Evolutionary conservation across 2,329 filamentous ascomycete genomes (phyloP), one percentile per base, ranked within the genome.

Genomic region (Arthrobotrys sinensis): DNA sequence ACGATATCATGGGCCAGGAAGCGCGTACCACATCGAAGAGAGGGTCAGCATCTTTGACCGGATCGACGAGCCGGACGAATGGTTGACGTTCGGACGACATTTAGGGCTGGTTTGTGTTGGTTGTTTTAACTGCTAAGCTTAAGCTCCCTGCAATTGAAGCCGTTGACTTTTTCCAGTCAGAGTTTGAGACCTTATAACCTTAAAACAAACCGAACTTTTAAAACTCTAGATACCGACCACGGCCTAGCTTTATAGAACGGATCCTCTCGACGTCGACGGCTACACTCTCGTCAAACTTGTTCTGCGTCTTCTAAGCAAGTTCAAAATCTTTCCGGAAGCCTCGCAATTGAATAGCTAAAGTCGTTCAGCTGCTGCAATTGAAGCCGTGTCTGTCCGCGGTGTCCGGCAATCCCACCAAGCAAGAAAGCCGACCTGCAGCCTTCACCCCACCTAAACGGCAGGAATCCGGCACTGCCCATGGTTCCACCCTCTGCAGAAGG

Each of bases 21-120:
- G 8, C n/a, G 60, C 71, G 24, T 53, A 80, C 77, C 62, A 80
- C 73, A 6, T 72, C 77, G 34, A 80, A 67, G 32, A 67, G 57
- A 36, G 72, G 50, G 14, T 53, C 62, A 48, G 67, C 62, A 55
- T 80, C 77, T 34, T 70, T 77, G 14, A 24, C 48, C 43, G 77
- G 70, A 60, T 80, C 67, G 19, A 55, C 50, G 48, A 60, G 64
- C 38, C 77, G 72, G 16, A 80, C 60, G 38, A 77, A 80, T 14
- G 66, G 72, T 14, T 70, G 69, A 21, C 6, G 19, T 62, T 63
- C 60, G 4, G 60, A 52, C 19, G 57, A 63, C 73, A 77, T 73
- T 66, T 43, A 40, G 16, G 11, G 34, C 40, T 71, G 28, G 28
- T 34, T 66, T 66, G 63, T 28, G 55, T 68, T 68, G 50, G 16